Evolutionary conservation across 371 early-diverging fungal genomes (phyloP), one percentile per base, ranked within the genome.

Genomic region (Mucor lusitanicus): DNA sequence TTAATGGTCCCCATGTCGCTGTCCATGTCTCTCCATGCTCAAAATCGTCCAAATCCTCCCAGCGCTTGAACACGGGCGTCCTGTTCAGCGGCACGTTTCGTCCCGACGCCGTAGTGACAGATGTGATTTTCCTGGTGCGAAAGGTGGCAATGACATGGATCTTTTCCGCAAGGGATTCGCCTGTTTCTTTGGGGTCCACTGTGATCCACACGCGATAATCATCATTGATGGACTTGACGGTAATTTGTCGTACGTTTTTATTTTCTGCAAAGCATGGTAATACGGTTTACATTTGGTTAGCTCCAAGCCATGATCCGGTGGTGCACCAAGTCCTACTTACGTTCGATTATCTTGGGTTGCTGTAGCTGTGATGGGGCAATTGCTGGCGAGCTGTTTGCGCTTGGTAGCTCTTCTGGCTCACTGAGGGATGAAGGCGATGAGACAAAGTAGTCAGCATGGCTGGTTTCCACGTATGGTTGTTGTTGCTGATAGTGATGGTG

Each of bases 201-300:
- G 72, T 71, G 54, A 82, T 82, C 79, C 82, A 82, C 8, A 77
- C 82, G 0, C 64, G 59, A 19, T 77, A 69, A 11, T 76, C 79
- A 53, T 71, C 60, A 57, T 77, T 76, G 17, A 79, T 70, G n/a
- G 78, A 82, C 40, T 72, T 67, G 2, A 82, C 82, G 21, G 71
- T 76, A 54, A 79, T 77, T 40, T 79, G 82, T 9, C 75, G 72
- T 23, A 70, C 61, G 39, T 61, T 61, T 30, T 63, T 70, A 7
- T 61, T 56, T 55, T 60, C 37, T 64, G 25, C 25, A 46, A 46
- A 21, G 40, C 17, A 40, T 40, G 40, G 17, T 17, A 40, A 40
- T 40, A 40, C 15, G 40, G 40, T 40, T 40, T 40, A 46, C 3
- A 46, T 21, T 19, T 19, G 46, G 46, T 46, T 46, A 46, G 46